Percentiles rank a stretch among this genome's conserved stretches.
Evolutionary conservation across 1,284 basidiomycete genomes (phyloP).

Genomic region (Termitomyces sp.): DNA sequence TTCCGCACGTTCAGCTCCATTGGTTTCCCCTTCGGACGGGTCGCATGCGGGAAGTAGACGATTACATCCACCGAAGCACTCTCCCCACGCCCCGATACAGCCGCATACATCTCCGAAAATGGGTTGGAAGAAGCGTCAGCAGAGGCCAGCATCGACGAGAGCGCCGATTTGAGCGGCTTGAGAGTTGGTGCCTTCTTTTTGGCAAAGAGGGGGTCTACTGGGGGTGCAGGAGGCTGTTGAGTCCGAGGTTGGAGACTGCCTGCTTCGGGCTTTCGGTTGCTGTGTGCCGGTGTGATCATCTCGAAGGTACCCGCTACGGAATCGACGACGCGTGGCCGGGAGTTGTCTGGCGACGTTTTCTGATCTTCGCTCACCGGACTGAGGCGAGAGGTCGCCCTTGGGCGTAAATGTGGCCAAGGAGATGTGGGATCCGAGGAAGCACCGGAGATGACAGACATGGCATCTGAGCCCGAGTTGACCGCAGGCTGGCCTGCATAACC

Average conservation of each 20-base stretch:
- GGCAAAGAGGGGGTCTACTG: constrained; percentile 41
- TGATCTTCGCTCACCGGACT: constrained; percentile 63
- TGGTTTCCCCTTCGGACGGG: constrained; percentile 49
- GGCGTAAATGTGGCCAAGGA: constrained; percentile 34
- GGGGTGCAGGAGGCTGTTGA: constrained; percentile 14
- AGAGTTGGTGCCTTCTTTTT: constrained; percentile 43
- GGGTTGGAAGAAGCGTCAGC: constrained; percentile 65
- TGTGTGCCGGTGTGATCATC: constrained; percentile 25
- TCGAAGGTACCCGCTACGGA: constrained; percentile 24
- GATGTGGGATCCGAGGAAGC: constrained; percentile 45
- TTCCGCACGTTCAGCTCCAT: constrained; percentile 73
- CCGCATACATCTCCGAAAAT: constrained; percentile 76
- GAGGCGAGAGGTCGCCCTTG: constrained; percentile 41
- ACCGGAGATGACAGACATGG: constrained; percentile 48
- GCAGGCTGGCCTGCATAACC: constrained; percentile 9
- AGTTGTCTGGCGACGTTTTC: constrained; percentile 13
- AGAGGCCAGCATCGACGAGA: constrained; percentile 63
- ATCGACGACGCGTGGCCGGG: constrained; percentile 16
- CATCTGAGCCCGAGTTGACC: constrained; percentile 36
- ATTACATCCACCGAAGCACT: constrained; percentile 61
- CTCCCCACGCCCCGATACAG: constrained; percentile 71
- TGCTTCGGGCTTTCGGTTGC: constrained; percentile 13
- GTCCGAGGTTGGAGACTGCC: constrained; percentile 12
- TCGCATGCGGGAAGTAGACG: constrained; percentile 86
- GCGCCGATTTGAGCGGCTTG: constrained; percentile 46